These are phyloP conservation scores for Tremella mesenterica DNA, from an alignment of 768 basidiomycete species.

Conservation along the genomic window DNA sequence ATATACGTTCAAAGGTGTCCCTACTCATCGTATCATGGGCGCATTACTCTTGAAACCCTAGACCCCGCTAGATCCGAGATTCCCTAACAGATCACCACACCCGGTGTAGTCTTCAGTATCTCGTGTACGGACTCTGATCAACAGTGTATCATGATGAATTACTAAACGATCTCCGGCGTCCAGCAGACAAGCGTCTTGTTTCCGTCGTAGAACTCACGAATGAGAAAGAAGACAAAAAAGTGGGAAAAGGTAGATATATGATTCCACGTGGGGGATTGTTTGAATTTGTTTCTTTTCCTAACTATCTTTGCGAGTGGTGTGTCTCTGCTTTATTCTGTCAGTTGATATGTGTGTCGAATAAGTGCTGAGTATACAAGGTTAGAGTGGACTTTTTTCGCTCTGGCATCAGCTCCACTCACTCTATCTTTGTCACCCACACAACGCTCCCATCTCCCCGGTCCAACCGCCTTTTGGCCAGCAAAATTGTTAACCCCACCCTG, in stretches of 20 bases:
- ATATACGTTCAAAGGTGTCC: too few relatives aligned
- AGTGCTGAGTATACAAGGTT: constrained; percentile 45
- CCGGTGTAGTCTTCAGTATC: too few relatives aligned
- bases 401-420: constrained; percentile 53
- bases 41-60: too few relatives aligned
- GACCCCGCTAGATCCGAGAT: too few relatives aligned
- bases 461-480: background rate
- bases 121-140: too few relatives aligned
- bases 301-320: constrained; percentile 82
- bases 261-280: constrained; percentile 68
- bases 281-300: constrained; percentile 73
- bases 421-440: constrained; percentile 9
- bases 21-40: too few relatives aligned
- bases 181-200: constrained; percentile 13
- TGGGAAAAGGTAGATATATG: constrained; percentile 25
- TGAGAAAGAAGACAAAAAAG: constrained; percentile 28
- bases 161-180: constrained; percentile 65
- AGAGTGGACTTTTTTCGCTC: constrained; percentile 82
- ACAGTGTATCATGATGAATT: constrained; percentile 79
- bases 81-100: too few relatives aligned
- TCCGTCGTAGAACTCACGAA: constrained; percentile 18
- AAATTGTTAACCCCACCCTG: background rate
- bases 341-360: background rate
- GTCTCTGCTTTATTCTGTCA: constrained; percentile 4
- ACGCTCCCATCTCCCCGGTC: background rate